Base-by-base conservation (phyloP, 2,329 filamentous ascomycete genomes). In the Endothia cerciana region DNA sequence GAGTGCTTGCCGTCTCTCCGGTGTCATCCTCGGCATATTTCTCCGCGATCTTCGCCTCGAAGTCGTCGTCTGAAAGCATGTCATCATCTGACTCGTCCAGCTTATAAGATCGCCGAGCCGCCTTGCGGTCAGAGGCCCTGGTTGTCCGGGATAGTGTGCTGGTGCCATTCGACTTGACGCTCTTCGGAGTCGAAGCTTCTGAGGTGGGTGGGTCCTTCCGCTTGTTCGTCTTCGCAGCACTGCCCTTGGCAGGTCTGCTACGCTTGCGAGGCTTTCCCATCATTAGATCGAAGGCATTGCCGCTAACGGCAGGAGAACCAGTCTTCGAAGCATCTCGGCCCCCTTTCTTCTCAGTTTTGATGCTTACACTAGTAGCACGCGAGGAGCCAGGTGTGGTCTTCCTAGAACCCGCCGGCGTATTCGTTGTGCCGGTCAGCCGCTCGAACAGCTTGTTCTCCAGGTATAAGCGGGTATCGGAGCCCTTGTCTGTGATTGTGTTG, bases 381-480 rank as follows among this genome's bases (percentile, higher is more conserved):
- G 82, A 83, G 1, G 81, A 75, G 36, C 73, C 73, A 0, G 76
- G 74, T 57, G 74, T 80, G 10, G 72, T 72, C 30, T 68, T 73
- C 8, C 68, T 73, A 1, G 79, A 78, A 11, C 69, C 72, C 2
- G 62, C 72, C 0, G 82, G 80, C 5, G 81, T 87, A n/a, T 79
- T 81, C 4, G 80, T 79, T 6, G 82, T 75, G 17, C 76, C 79
- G 0, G 81, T 89, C 22, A 94, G 80, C 13, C 84, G 83, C 67
- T 93, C 88, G 0, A 89, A 80, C 0, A 91, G 89, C 72, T 94
- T 96, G 62, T 91, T 88, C 71, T 97, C 93, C 0, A 98, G 80
- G 66, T 94, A 97, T 19, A 91, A 86, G 36, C 94, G 86, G 0
- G 86, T 85, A 69, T 90, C 87, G 1, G 79, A 76, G 1, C 80